These are phyloP conservation scores for Ophiocordyceps camponoti-floridani DNA, from an alignment of 2,329 filamentous ascomycete species.

Conservation along the genomic window DNA sequence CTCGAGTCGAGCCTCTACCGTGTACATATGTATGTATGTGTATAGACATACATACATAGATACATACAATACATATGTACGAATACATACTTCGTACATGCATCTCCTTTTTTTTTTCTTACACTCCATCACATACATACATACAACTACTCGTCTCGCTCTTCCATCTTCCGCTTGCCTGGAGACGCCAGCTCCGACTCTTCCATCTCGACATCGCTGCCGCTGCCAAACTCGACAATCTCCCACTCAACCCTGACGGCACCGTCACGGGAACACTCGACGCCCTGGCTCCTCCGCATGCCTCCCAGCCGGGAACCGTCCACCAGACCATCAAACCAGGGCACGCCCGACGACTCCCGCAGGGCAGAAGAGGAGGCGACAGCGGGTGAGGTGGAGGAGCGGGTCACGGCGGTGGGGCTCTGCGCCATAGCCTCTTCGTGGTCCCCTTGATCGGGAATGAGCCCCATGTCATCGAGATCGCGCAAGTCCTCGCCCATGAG, in stretches of 20 bases:
- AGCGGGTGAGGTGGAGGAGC: slow-evolving; percentile 3
- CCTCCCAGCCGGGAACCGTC: slow-evolving; percentile 54
- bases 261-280: slow-evolving; percentile 38
- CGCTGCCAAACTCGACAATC: slow-evolving; percentile 50
- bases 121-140: no score
- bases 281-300: slow-evolving; percentile 42
- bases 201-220: slow-evolving; percentile 17
- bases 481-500: slow-evolving; percentile 53
- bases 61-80: no score
- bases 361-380: slow-evolving; percentile 10
- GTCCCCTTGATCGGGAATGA: slow-evolving; percentile 37
- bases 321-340: slow-evolving; percentile 75
- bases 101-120: background rate
- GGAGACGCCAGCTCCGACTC: slow-evolving; percentile 13
- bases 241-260: slow-evolving; percentile 63
- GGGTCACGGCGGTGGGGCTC: slow-evolving; percentile 3
- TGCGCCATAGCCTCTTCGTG: slow-evolving; percentile 4
- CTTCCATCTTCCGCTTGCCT: slow-evolving; percentile 35
- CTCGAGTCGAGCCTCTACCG: no score
- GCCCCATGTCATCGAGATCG: slow-evolving; percentile 53
- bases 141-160: slow-evolving; percentile 16
- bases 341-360: slow-evolving; percentile 49
- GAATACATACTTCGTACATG: no score
- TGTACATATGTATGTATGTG: no score
- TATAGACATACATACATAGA: no score